A percentile compares a stretch with the other conserved stretches of the same genome.
These are phyloP conservation scores for Agaricus sinodeliciosus DNA, from an alignment of 768 basidiomycete genomes.

Conservation along the genomic window DNA sequence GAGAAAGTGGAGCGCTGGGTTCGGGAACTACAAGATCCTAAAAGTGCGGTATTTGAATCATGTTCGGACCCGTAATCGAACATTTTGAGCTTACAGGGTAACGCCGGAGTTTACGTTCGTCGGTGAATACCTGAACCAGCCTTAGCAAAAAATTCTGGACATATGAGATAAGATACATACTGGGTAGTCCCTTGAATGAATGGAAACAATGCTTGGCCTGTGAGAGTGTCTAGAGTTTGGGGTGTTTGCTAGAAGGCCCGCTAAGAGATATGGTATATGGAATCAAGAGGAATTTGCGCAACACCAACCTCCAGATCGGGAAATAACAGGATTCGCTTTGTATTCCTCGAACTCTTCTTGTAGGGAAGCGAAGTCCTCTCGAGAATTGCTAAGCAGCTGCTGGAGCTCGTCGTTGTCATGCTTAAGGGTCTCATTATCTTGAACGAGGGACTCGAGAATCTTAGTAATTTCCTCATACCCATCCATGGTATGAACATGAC, in stretches of 20 bases:
- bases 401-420: slow-evolving; percentile 79
- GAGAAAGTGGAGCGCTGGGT: slow-evolving; percentile 35
- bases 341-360: slow-evolving; percentile 76
- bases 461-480: slow-evolving; percentile 57
- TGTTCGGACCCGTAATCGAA: neutral
- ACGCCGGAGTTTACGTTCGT: slow-evolving; percentile 7
- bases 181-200: slow-evolving; percentile 29
- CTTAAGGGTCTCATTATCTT: slow-evolving; percentile 78
- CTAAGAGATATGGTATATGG: neutral
- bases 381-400: slow-evolving; percentile 61
- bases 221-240: slow-evolving; percentile 36
- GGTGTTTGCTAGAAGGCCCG: slow-evolving; percentile 25
- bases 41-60: neutral
- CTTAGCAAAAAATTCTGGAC: neutral
- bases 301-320: slow-evolving; percentile 37
- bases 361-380: slow-evolving; percentile 66
- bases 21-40: slow-evolving; percentile 42
- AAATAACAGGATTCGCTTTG: slow-evolving; percentile 36
- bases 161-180: slow-evolving; percentile 16
- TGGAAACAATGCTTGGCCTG: slow-evolving; percentile 37
- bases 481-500: slow-evolving; percentile 30
- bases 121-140: slow-evolving; percentile 1
- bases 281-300: neutral
- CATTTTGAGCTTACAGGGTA: neutral
- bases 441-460: slow-evolving; percentile 79